Evolutionary conservation across 2,329 filamentous ascomycete genomes (phyloP).

Genomic region (Fusarium sp.): DNA sequence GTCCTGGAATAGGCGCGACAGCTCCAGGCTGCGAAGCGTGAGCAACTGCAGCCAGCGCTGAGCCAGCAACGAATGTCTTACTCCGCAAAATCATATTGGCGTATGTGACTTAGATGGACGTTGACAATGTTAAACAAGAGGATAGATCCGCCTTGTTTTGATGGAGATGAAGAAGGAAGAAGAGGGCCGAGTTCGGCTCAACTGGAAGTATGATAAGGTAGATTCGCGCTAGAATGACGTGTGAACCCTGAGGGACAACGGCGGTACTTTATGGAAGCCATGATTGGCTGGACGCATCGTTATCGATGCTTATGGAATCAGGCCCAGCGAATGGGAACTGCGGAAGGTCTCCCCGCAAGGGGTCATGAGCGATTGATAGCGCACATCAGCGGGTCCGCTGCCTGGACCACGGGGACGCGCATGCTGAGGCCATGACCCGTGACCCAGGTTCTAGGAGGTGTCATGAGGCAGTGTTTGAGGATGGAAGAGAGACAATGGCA

Average conservation of each 20-base stretch:
- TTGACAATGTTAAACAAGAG: slow-evolving; percentile 6
- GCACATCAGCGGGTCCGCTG: slow-evolving; percentile 38
- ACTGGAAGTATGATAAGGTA: slow-evolving; percentile 39
- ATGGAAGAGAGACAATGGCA: no score
- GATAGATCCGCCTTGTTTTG: slow-evolving; percentile 18
- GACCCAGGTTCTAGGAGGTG: slow-evolving; percentile 16
- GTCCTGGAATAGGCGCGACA: slow-evolving; percentile 81
- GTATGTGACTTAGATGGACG: background rate
- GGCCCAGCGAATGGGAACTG: background rate
- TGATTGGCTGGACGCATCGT: slow-evolving; percentile 16
- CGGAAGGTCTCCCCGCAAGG: slow-evolving; percentile 21
- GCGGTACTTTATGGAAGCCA: background rate
- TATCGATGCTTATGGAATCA: slow-evolving; percentile 13
- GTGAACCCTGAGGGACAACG: slow-evolving; percentile 37
- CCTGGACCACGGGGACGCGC: slow-evolving; percentile 38
- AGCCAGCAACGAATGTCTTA: slow-evolving; percentile 44
- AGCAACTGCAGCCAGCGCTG: slow-evolving; percentile 56
- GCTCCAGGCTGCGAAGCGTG: slow-evolving; percentile 82
- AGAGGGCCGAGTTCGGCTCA: slow-evolving; percentile 27
- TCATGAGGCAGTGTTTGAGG: slow-evolving; percentile 7
- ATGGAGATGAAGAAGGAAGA: slow-evolving; percentile 28
- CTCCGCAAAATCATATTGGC: slow-evolving; percentile 48
- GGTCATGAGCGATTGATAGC: slow-evolving; percentile 34
- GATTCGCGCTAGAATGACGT: slow-evolving; percentile 35
- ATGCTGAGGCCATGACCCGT: slow-evolving; percentile 19